Percentiles rank a stretch among this genome's conserved stretches.
These are phyloP conservation scores for Limnanthes douglasii DNA, from an alignment of 345 rosid genomes.

Conservation along the genomic window DNA sequence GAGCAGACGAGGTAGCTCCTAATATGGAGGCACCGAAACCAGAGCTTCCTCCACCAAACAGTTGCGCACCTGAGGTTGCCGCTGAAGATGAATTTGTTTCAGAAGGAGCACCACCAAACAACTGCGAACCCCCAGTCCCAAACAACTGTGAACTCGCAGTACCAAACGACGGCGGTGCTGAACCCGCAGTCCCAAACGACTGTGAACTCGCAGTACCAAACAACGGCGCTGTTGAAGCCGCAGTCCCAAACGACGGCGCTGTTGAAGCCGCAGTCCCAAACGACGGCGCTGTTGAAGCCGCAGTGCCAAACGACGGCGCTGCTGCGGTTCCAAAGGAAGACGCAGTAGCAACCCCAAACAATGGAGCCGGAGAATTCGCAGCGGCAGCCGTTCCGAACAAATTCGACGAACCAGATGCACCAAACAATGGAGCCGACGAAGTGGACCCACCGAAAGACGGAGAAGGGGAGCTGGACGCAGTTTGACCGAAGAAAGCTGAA, in stretches of 20 bases:
- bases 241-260: conserved; percentile 11
- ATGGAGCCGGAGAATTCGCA: conserved; percentile 11
- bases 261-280: conserved; percentile 14
- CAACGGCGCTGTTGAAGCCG: conserved; percentile 11
- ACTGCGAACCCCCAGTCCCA: no score
- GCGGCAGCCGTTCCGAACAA: conserved; percentile 11
- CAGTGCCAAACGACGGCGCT: conserved; percentile 3
- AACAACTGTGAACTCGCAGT: no score
- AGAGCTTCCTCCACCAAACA: no score
- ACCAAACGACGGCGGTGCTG: conserved; percentile 8
- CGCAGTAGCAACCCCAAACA: conserved; percentile 12
- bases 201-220: conserved; percentile 11
- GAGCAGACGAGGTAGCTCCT: conserved; percentile 9
- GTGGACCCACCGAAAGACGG: conserved; percentile 5
- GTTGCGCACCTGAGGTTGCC: no score
- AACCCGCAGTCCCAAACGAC: conserved; percentile 8
- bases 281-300: conserved; percentile 9
- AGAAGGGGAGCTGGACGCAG: conserved; percentile 10
- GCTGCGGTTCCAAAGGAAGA: conserved; percentile 18
- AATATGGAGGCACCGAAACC: conserved; percentile 7
- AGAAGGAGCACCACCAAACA: no score
- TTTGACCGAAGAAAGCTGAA: conserved; percentile 14
- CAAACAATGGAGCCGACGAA: conserved; percentile 13
- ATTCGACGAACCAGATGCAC: conserved; percentile 9
- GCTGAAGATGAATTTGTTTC: neutral